Evolutionary conservation across 2,329 filamentous ascomycete species (phyloP).

Genomic region (Akanthomyces muscarius): DNA sequence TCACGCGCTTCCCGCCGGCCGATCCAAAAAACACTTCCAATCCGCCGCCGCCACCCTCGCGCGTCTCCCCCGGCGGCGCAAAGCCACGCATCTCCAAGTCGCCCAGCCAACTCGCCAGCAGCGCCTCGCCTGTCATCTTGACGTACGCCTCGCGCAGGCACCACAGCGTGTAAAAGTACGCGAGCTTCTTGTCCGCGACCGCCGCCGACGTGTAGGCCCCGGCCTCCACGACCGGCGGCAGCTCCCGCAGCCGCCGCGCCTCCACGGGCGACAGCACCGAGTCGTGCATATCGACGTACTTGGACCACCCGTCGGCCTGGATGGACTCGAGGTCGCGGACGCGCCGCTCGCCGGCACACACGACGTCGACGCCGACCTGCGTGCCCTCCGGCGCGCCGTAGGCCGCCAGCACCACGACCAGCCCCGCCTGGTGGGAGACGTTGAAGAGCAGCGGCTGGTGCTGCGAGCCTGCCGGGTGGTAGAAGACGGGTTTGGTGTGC

Average conservation of each 20-base stretch:
- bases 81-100: constrained; percentile 67
- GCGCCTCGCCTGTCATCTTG: constrained; percentile 76
- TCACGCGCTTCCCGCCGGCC: constrained; percentile 24
- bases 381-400: constrained; percentile 28
- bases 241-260: constrained; percentile 54
- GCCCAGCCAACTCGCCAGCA: constrained; percentile 68
- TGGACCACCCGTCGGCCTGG: constrained; percentile 54
- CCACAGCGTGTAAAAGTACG: constrained; percentile 74
- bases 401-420: constrained; percentile 64
- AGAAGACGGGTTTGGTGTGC: constrained; percentile 51
- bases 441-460: constrained; percentile 62
- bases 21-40: constrained; percentile 30
- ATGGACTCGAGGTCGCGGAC: constrained; percentile 58
- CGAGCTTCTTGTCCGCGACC: constrained; percentile 44
- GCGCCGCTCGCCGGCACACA: constrained; percentile 67
- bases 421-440: constrained; percentile 71
- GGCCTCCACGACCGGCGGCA: constrained; percentile 25
- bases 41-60: neutral
- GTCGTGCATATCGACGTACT: constrained; percentile 67
- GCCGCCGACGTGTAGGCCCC: constrained; percentile 28
- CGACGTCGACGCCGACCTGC: constrained; percentile 70
- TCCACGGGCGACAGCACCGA: constrained; percentile 66
- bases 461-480: constrained; percentile 43
- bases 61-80: constrained; percentile 43
- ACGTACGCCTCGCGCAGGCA: constrained; percentile 77